These are phyloP conservation scores for Hygrophorus pudorinus DNA, from an alignment of 768 basidiomycete species.

Conservation along the genomic window DNA sequence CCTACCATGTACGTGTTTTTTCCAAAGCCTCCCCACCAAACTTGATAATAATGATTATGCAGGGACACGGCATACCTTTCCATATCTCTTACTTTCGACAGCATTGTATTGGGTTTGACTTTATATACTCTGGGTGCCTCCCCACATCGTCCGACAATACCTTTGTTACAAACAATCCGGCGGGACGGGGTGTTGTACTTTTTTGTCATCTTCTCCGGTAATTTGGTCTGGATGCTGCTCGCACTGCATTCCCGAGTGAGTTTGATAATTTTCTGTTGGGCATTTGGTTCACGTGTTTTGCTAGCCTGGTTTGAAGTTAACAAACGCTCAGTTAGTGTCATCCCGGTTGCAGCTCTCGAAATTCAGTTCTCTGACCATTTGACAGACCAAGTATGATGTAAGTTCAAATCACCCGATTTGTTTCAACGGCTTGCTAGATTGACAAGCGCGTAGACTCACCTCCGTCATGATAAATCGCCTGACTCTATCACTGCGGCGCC, in stretches of 20 bases:
- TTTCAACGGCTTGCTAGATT: too few relatives aligned
- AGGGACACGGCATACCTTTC: constrained; percentile 16
- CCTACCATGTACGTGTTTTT: constrained; percentile 5
- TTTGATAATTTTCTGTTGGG: constrained; percentile 3
- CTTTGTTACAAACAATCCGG: constrained; percentile 12
- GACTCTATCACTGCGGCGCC: constrained; percentile 13
- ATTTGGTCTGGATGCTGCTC: constrained; percentile 15
- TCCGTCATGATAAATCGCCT: constrained; percentile 17
- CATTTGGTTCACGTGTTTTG: too few relatives aligned
- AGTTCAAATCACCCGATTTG: background rate
- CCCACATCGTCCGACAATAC: background rate
- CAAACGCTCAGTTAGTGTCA: too few relatives aligned
- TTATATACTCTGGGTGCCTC: constrained; percentile 7
- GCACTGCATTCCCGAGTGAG: constrained; percentile 12
- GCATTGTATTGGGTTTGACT: constrained; percentile 12
- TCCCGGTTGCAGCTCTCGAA: background rate
- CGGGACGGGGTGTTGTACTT: constrained; percentile 16
- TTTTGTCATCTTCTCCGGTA: constrained; percentile 14
- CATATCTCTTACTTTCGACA: constrained; percentile 12
- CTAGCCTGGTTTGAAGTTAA: too few relatives aligned
- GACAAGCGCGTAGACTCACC: constrained; percentile 12
- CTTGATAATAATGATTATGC: background rate
- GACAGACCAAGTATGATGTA: constrained; percentile 15
- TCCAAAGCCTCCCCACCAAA: too few relatives aligned
- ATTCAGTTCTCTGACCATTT: background rate